Evolutionary conservation across 2,329 filamentous ascomycete genomes (phyloP), one percentile per base, ranked within the genome.

Genomic region (Zasmidium citrigriseum): DNA sequence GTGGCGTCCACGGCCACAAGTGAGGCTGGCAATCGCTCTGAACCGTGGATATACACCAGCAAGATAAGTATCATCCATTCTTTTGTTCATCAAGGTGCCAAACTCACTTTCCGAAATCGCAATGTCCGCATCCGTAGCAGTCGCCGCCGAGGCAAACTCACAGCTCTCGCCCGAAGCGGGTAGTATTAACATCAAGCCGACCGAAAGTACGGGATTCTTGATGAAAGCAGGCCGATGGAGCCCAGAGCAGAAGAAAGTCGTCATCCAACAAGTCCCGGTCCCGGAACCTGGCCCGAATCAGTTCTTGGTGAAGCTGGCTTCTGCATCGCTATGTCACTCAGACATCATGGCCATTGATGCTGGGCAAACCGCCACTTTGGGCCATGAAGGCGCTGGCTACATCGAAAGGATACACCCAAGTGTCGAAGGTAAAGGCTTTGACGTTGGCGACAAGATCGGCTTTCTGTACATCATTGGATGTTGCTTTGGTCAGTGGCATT

Each of bases 311-410:
- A 62, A 62, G 29, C 54, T 60, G 14, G 59, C 62, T 4, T 62
- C 45, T 25, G 62, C 62, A 11, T 61, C 59, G 16, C 51, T 60
- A 21, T 62, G 62, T 53, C 60, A 61, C 34, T 58, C 54, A 20
- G 62, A 64, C 18, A 62, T 60, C 38, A 55, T 62, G 59, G 54
- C 59, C 9, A 57, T 62, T 20, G 59, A 61, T 24, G 54, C 59
- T 11, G 49, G 46, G 11, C 45, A 52, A 24, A 60, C 62, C 2
- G 34, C 46, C 5, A 62, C 59, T 9, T 51, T 62, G 2, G 62
- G 62, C 23, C 59, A 64, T 47, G 62, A 64, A 53, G 62, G 59
- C 11, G 62, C 62, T n/a, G 62, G 62, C 23, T 54, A 59, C 41
- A 60, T 64, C 20, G 62, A 60, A 46, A 62, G 57, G 47, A 62